phyloP scores from a whole-genome alignment of 306 rosid species.

The Quercus wislizeni region DNA sequence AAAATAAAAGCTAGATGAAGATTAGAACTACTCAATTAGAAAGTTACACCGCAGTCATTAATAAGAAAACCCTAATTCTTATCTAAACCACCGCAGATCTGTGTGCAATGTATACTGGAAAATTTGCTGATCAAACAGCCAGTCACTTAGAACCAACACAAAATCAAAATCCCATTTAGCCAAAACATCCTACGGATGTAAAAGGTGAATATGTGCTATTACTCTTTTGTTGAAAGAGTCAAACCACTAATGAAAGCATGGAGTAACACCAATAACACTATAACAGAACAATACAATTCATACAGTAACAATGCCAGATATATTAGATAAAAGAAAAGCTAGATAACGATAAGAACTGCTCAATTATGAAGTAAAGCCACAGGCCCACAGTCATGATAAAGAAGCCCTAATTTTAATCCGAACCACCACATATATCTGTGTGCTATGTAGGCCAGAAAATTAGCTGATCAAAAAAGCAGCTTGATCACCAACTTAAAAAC shows the following conservation, averaged over 20 bases:
- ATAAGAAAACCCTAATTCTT: slow-evolving; percentile 12
- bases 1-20: too few species aligned
- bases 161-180: slow-evolving; percentile 19
- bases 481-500: slow-evolving; percentile 12
- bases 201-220: slow-evolving; percentile 55
- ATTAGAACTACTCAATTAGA: background rate
- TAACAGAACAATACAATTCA: too few species aligned
- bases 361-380: slow-evolving; percentile 8
- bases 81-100: slow-evolving; percentile 25
- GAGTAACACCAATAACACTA: too few species aligned
- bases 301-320: too few species aligned
- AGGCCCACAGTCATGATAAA: background rate
- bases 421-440: slow-evolving; percentile 24
- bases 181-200: slow-evolving; percentile 40
- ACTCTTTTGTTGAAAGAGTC: slow-evolving; percentile 30
- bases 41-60: slow-evolving; percentile 5
- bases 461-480: slow-evolving; percentile 19
- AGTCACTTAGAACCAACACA: slow-evolving; percentile 1
- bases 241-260: too few species aligned
- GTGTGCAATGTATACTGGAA: slow-evolving; percentile 6
- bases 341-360: background rate
- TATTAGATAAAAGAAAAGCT: too few species aligned
- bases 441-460: slow-evolving; percentile 16
- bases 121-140: slow-evolving; percentile 30
- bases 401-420: slow-evolving; percentile 18